Base-by-base conservation (phyloP, 2,329 filamentous ascomycete species). In the Verticillium klebahnii region DNA sequence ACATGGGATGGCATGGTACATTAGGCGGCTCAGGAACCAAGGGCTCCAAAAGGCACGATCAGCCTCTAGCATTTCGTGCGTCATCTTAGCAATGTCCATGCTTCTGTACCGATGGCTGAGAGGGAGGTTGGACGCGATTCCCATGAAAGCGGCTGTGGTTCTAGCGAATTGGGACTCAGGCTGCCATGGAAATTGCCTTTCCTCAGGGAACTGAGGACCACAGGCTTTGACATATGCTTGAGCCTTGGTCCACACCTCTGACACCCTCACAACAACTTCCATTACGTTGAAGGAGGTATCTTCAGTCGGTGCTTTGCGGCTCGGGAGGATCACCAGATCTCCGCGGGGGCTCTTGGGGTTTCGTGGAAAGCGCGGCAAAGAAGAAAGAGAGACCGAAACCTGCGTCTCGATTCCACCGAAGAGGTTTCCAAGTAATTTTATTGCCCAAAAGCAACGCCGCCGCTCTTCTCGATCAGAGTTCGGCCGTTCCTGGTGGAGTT, bases 1-100 rank as follows among this genome's bases (percentile, higher is more conserved):
- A 63, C 80, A 83, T 0, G 82, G 74, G 52, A 82, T 83, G 0
- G 80, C 79, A 61, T 83, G 79, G 63, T 84, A 83, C 17, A 84
- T 69, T 61, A 83, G 79, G 62, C 84, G 82, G 36, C 80, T 77
- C 60, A 83, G 73, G 14, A 84, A 73, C 77, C 80, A 85, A 0
- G 82, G 80, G 0, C 78, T 80, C 82, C 82, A 85, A 63, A 83
- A 84, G 56, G 79, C 75, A 25, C 81, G 73, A 59, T 78, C 74
- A 0, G 71, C 67, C 61, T 81, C 73, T 2, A 85, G 68, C 12
- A 79, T 74, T 19, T 78, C 76, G 0, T 71, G 62, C 0, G 75
- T 71, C 39, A 75, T 73, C 19, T 80, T 74, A 0, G 73, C 73
- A 56, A 84, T 77, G 17, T 78, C 75, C 7, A 80, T 78, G 4